Evolutionary conservation across 1,284 basidiomycete genomes (phyloP).

Genomic region (Marasmius oreades): DNA sequence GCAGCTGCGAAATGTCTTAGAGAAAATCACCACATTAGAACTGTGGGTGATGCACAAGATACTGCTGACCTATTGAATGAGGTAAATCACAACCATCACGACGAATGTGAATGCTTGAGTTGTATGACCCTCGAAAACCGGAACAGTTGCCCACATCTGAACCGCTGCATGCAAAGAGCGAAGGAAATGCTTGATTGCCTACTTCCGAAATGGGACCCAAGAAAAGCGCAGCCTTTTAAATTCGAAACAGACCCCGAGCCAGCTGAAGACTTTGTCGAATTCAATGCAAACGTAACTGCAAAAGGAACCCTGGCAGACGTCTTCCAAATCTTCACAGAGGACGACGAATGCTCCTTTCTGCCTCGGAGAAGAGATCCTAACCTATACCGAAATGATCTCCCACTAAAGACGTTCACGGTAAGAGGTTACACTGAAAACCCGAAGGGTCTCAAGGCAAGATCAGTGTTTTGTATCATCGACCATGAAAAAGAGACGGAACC

Average conservation of each 20-base stretch:
- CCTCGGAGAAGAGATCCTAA: too few relatives aligned
- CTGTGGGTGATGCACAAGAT: conserved; percentile 11
- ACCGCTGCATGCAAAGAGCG: conserved; percentile 9
- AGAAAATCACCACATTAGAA: conserved; percentile 13
- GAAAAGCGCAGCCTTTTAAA: conserved; percentile 5
- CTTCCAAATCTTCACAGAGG: conserved; percentile 12
- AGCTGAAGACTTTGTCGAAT: background rate
- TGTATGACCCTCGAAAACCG: background rate
- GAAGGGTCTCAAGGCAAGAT: too few relatives aligned
- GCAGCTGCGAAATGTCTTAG: conserved; percentile 7
- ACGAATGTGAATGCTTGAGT: background rate
- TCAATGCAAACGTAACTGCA: conserved; percentile 6
- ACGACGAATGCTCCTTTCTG: too few relatives aligned
- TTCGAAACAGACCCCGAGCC: background rate
- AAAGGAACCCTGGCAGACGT: background rate
- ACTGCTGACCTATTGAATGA: background rate
- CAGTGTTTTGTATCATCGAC: too few relatives aligned
- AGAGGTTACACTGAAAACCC: too few relatives aligned
- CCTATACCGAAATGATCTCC: too few relatives aligned
- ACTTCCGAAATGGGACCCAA: conserved; percentile 14
- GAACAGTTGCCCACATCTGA: conserved; percentile 1
- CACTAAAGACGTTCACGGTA: too few relatives aligned
- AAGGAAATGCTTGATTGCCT: conserved; percentile 8
- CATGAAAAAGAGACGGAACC: too few relatives aligned
- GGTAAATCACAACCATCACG: background rate